Evolutionary conservation across 1,284 basidiomycete genomes (phyloP).

Genomic region (Pseudozyma pruni): DNA sequence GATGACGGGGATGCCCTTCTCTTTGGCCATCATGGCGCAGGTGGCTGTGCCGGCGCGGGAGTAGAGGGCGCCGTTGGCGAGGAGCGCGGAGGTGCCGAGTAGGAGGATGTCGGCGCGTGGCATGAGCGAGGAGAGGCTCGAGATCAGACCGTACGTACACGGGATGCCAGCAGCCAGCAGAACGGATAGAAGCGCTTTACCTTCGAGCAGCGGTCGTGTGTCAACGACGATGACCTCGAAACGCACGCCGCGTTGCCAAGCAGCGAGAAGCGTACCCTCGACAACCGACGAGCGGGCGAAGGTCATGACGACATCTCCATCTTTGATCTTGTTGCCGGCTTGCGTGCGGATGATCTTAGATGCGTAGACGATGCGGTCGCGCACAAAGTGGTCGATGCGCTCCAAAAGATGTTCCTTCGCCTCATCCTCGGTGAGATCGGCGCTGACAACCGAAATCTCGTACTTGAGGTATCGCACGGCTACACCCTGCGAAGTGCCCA

Average conservation of each 20-base stretch:
- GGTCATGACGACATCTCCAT: constrained; percentile 90
- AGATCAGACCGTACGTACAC: constrained; percentile 89
- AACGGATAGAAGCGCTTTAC: constrained; percentile 76
- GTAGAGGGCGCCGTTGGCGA: constrained; percentile 93
- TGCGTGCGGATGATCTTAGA: constrained; percentile 88
- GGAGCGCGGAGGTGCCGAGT: constrained; percentile 90
- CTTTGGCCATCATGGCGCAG: constrained; percentile 94
- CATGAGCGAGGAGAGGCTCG: constrained; percentile 86
- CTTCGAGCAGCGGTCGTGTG: constrained; percentile 90
- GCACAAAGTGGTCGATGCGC: constrained; percentile 92
- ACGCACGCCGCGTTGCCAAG: constrained; percentile 72
- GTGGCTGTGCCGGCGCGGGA: constrained; percentile 93
- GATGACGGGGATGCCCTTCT: constrained; percentile 88
- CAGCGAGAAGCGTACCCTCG: constrained; percentile 85
- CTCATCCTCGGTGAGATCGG: constrained; percentile 93
- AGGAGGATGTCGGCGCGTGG: constrained; percentile 82
- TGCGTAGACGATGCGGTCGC: constrained; percentile 91
- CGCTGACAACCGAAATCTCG: constrained; percentile 90
- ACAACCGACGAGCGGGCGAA: constrained; percentile 95
- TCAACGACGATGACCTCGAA: constrained; percentile 96
- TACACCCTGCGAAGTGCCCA: constrained; percentile 96
- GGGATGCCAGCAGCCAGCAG: constrained; percentile 80
- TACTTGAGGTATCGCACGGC: constrained; percentile 94
- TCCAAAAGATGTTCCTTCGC: constrained; percentile 86
- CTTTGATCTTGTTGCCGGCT: constrained; percentile 89